Conservation (phyloP, 2,329 filamentous ascomycete genomes). For the Trichophyton rubrum region DNA sequence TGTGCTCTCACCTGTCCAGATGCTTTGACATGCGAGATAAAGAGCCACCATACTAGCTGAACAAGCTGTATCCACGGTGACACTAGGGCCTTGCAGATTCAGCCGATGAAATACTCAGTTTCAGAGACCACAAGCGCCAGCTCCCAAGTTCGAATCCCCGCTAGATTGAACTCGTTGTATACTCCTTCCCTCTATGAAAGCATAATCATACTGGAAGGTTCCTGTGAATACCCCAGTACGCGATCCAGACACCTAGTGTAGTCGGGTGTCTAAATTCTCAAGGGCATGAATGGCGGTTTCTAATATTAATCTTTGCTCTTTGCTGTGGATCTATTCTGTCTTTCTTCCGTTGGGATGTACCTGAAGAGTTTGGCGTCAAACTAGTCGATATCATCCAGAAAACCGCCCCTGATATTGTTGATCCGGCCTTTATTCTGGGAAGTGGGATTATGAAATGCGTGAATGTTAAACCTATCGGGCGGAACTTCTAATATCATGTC, state of each 20-base stretch:
- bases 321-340: slow-evolving; percentile 24
- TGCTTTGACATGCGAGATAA: slow-evolving; percentile 6
- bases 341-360: slow-evolving; percentile 23
- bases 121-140: background rate
- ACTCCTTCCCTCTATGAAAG: slow-evolving; percentile 2
- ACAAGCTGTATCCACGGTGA: slow-evolving; percentile 11
- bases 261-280: background rate
- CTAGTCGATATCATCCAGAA: background rate
- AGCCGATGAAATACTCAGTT: slow-evolving; percentile 10
- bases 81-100: slow-evolving; percentile 9
- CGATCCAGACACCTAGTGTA: slow-evolving; percentile 4
- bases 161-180: background rate
- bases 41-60: slow-evolving; percentile 7
- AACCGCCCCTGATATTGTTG: background rate
- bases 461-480: slow-evolving; percentile 19
- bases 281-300: background rate
- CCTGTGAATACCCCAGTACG: slow-evolving; percentile 10
- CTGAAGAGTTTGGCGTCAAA: slow-evolving; percentile 13
- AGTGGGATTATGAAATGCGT: background rate
- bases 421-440: background rate
- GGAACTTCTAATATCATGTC: slow-evolving; percentile 21
- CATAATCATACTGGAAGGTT: background rate
- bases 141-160: background rate
- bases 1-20: slow-evolving; percentile 13
- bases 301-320: background rate